A percentile compares a stretch with the other conserved stretches of the same genome.
Conservation (phyloP, 2,329 filamentous ascomycete genomes). For the Alternaria ethzedia region DNA sequence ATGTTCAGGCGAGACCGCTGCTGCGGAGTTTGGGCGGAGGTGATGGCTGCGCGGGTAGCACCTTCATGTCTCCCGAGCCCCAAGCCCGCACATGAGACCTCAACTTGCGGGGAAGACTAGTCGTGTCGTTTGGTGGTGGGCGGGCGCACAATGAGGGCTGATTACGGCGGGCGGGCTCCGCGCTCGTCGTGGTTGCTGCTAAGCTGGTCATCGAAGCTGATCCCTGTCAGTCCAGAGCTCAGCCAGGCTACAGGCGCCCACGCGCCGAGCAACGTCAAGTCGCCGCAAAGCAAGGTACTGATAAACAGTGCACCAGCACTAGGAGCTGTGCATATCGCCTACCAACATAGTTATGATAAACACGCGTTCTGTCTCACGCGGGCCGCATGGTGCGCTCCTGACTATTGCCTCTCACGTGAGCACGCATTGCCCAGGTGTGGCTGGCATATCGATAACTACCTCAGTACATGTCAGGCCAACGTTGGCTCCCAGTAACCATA, state of each 20-base stretch:
- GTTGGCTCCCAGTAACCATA: neutral
- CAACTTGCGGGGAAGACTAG: neutral
- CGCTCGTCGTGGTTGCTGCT: conserved; percentile 12
- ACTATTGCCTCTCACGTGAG: conserved; percentile 25
- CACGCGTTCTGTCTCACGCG: conserved; percentile 26
- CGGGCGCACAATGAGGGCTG: conserved; percentile 2
- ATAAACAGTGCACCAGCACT: conserved; percentile 15
- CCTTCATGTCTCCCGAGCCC: conserved; percentile 38
- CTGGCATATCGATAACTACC: neutral
- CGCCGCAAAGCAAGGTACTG: conserved; percentile 1
- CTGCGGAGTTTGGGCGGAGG: conserved; percentile 30
- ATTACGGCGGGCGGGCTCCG: conserved; percentile 2
- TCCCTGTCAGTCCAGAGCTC: neutral
- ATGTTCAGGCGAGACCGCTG: conserved; percentile 42
- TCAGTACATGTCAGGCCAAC: neutral
- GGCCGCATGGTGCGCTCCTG: conserved; percentile 16
- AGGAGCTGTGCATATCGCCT: conserved; percentile 3
- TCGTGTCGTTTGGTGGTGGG: neutral
- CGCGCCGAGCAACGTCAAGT: conserved; percentile 11
- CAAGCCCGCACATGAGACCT: conserved; percentile 13
- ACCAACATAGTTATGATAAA: conserved; percentile 9
- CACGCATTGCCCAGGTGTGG: conserved; percentile 1
- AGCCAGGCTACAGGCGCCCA: neutral
- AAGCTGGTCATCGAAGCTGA: conserved; percentile 20
- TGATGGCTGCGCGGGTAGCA: conserved; percentile 24